Base-by-base conservation (phyloP, 176 grass and related monocot species). In the Raddia guianensis region DNA sequence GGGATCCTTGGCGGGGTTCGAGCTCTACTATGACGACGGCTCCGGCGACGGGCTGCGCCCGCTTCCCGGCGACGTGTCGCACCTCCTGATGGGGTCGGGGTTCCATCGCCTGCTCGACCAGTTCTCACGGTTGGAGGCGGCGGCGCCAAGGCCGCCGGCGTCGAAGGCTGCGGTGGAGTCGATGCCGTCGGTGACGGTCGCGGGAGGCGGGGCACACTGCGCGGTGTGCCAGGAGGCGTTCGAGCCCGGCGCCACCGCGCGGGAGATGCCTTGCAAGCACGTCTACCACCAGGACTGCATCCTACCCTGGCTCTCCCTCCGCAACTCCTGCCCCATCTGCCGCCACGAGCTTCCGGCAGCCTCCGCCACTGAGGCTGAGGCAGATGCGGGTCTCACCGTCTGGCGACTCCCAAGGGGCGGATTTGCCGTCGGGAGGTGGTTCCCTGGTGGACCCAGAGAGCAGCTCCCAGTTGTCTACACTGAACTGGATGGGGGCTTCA, bases 241-340 rank as follows among this genome's bases (percentile, higher is more conserved):
- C 78, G 88, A 89, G 71, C 68, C 77, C 0, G 97, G 97, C 40
- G 91, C 86, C 59, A 75, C 88, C 7, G 93, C 90, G 3, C 75
- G 87, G 80, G 93, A 99, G 90, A 91, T 99, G 97, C 96, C 97
- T 19, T 99, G 97, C 89, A 99, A 96, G 65, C 97, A 99, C 72
- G 88, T 99, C 67, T 99, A 95, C 82, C 97, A 99, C 49, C 91
- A 94, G 27, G 93, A 99, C 73, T 99, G 97, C 90, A 99, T 99
- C 74, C 56, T 91, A 3, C 96, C 97, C 16, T 96, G 97, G 96
- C 93, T 99, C 84, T 95, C 84, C 74, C 83, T 96, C 49, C 97
- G 94, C 63, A 99, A 99, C 80, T 96, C 97, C 11, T 99, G 97
- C 87, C 97, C 97, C 35, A 80, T 99, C 62, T 99, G 97, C 68